These are phyloP conservation scores for Cadophora malorum DNA, from an alignment of 2,329 filamentous ascomycete genomes.

Conservation along the genomic window DNA sequence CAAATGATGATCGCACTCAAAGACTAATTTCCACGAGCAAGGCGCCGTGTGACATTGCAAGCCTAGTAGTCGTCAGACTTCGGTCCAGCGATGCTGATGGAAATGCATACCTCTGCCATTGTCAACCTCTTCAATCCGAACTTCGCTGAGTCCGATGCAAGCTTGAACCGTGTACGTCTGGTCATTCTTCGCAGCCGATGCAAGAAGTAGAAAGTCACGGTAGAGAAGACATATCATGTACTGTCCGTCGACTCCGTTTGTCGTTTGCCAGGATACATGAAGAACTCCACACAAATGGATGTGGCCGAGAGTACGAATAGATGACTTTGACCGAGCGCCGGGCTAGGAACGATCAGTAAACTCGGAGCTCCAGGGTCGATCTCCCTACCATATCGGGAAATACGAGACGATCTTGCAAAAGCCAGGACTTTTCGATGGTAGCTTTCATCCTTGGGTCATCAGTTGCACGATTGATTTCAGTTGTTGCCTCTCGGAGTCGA, in stretches of 20 bases:
- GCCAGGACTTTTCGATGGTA: slow-evolving; percentile 80
- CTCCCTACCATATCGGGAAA: slow-evolving; percentile 73
- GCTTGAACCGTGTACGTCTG: slow-evolving; percentile 76
- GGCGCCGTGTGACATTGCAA: slow-evolving; percentile 86
- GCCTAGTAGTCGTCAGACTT: slow-evolving; percentile 56
- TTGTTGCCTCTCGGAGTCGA: slow-evolving; percentile 74
- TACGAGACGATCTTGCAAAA: slow-evolving; percentile 80
- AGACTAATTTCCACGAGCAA: slow-evolving; percentile 91
- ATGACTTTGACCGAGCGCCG: slow-evolving; percentile 61
- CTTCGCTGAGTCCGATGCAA: slow-evolving; percentile 70
- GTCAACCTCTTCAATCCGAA: slow-evolving; percentile 73
- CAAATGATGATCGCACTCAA: slow-evolving; percentile 76
- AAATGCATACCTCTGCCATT: slow-evolving; percentile 70
- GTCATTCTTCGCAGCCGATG: slow-evolving; percentile 67
- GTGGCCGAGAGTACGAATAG: slow-evolving; percentile 82
- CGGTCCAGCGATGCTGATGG: neutral
- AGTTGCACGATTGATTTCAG: slow-evolving; percentile 84
- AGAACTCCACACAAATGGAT: slow-evolving; percentile 83
- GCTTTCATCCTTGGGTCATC: slow-evolving; percentile 74
- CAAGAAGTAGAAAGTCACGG: slow-evolving; percentile 78
- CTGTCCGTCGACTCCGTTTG: slow-evolving; percentile 70
- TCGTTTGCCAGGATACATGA: slow-evolving; percentile 81
- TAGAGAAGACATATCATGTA: slow-evolving; percentile 92
- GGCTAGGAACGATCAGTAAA: slow-evolving; percentile 41
- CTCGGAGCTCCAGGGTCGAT: neutral